A percentile compares a stretch with the other conserved stretches of the same genome.
These are phyloP conservation scores for Lipomyces lipofer DNA, from an alignment of 805 yeast species.

Conservation along the genomic window DNA sequence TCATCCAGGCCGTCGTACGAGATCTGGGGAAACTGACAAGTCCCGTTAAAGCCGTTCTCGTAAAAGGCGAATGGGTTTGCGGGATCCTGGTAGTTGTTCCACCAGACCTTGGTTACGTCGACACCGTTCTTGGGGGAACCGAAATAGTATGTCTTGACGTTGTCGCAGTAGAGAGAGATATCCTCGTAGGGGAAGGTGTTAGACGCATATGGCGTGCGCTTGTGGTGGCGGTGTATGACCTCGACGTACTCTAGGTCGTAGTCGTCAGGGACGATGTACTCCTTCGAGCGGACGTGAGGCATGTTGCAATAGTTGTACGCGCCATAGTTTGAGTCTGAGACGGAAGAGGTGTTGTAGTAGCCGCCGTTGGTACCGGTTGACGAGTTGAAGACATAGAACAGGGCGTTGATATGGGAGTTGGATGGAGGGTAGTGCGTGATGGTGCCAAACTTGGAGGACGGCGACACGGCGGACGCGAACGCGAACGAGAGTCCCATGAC, in stretches of 20 bases:
- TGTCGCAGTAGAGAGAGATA: slow-evolving; percentile 38
- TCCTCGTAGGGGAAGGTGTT: slow-evolving; percentile 43
- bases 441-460: too few species aligned
- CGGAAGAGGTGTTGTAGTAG: slow-evolving; percentile 30
- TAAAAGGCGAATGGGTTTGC: slow-evolving; percentile 37
- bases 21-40: slow-evolving; percentile 46
- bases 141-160: slow-evolving; percentile 37
- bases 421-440: slow-evolving; percentile 20
- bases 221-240: slow-evolving; percentile 48
- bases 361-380: slow-evolving; percentile 37
- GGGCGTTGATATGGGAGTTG: slow-evolving; percentile 8
- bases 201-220: slow-evolving; percentile 44
- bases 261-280: slow-evolving; percentile 33
- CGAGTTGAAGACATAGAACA: slow-evolving; percentile 19
- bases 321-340: slow-evolving; percentile 39
- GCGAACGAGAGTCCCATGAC: too few species aligned
- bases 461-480: too few species aligned
- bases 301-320: slow-evolving; percentile 48
- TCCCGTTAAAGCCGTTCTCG: slow-evolving; percentile 36
- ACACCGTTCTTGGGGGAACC: slow-evolving; percentile 32
- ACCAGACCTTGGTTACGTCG: slow-evolving; percentile 24
- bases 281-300: slow-evolving; percentile 46
- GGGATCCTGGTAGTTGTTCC: slow-evolving; percentile 34
- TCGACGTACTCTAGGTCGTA: slow-evolving; percentile 41
- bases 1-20: slow-evolving; percentile 46